Conservation (phyloP, 2,329 filamentous ascomycete species). For the Alternaria metachromatica region DNA sequence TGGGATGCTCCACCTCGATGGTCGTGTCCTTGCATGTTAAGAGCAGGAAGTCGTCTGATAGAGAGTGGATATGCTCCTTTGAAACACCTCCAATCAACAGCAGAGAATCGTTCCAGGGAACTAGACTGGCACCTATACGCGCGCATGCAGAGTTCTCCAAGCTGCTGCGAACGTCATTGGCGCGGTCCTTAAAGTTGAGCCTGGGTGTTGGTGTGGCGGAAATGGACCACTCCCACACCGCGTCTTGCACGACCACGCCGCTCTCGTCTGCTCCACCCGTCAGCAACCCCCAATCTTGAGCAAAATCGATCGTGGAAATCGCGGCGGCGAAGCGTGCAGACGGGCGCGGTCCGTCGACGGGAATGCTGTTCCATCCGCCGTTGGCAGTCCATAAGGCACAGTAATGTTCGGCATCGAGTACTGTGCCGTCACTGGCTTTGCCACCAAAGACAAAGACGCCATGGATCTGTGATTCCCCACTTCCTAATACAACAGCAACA, state of each 20-base stretch:
- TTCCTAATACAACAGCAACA: slow-evolving; percentile 52
- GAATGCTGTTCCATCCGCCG: slow-evolving; percentile 60
- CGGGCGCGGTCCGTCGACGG: slow-evolving; percentile 47
- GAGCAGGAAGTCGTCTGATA: slow-evolving; percentile 37
- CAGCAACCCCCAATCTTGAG: slow-evolving; percentile 65
- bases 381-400: slow-evolving; percentile 56
- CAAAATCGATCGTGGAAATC: slow-evolving; percentile 54
- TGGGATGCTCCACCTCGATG: slow-evolving; percentile 27
- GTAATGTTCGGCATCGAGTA: slow-evolving; percentile 44
- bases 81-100: slow-evolving; percentile 62
- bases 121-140: slow-evolving; percentile 61
- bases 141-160: slow-evolving; percentile 38
- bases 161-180: slow-evolving; percentile 27
- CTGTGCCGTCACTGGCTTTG: slow-evolving; percentile 51
- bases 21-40: slow-evolving; percentile 27
- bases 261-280: slow-evolving; percentile 73
- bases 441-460: slow-evolving; percentile 56
- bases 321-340: slow-evolving; percentile 64
- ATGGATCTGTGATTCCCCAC: slow-evolving; percentile 52
- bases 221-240: slow-evolving; percentile 68
- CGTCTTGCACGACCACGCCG: slow-evolving; percentile 67
- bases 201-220: slow-evolving; percentile 39
- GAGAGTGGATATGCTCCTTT: slow-evolving; percentile 32
- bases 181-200: slow-evolving; percentile 39
- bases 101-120: slow-evolving; percentile 54